Base-by-base conservation (phyloP, 495 filamentous ascomycete species). In the Annulohypoxylon bovei region DNA sequence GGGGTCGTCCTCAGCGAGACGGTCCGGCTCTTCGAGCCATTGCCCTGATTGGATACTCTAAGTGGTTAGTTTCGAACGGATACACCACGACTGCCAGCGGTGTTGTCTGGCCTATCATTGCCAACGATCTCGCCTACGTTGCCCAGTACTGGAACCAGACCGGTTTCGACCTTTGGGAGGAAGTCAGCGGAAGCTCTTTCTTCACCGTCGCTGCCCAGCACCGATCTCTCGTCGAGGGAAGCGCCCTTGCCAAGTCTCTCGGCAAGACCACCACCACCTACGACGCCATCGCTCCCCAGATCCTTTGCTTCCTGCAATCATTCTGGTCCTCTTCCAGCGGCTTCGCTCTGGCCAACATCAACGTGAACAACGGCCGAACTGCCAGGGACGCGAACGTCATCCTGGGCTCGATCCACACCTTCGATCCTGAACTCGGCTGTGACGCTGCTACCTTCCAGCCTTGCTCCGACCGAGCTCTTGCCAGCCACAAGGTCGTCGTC, bases 91-190 rank as follows among this genome's bases (percentile, higher is more conserved):
- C 81, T 16, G 76, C 81, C 63, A 67, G 69, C 71, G 65, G 59
- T 28, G 62, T 80, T 49, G 81, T 90, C 16, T 90, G 89, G 86
- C 88, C 90, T 3, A 77, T 91, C 23, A 84, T 92, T 60, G 80
- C 83, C 39, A 91, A 91, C 65, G 90, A 92, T 65, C 83, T 93
- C 16, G 80, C 84, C n/a, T 92, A 92, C 68, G 86, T 91, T 6
- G 81, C 87, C 3, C 85, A 92, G 68, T 89, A 92, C 79, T 93
- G 91, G 91, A 88, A 87, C 70, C 80, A 87, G 59, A 88, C 85
- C 22, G 88, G 88, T 30, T 92, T 86, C 61, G 90, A 93, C 74
- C 82, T 93, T 0, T 92, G 90, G 90, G 90, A 92, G 70, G 90
- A 92, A 77, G 85, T 90, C 1, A 76, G 82, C 14, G 87, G 88